Base-by-base conservation (phyloP, 2,329 filamentous ascomycete species). In the Corynespora cassiicola region DNA sequence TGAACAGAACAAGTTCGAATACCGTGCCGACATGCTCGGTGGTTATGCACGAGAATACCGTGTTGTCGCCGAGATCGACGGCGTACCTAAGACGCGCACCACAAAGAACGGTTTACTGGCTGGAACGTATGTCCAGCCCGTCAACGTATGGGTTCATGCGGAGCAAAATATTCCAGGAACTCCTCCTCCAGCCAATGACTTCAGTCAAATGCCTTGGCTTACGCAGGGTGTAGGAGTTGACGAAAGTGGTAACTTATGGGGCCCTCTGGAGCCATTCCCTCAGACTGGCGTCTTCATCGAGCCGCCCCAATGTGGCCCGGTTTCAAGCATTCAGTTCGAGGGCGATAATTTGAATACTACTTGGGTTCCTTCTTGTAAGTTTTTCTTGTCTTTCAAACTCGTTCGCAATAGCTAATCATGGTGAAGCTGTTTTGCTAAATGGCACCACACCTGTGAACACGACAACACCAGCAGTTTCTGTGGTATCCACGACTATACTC, bases 131-230 rank as follows among this genome's bases (percentile, higher is more conserved):
- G 52, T 69, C 12, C 64, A 65, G 28, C 66, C 67, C 6, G 63
- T 70, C 10, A 58, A 58, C 3, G 66, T 68, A 33, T 68, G 62
- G 61, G 65, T 70, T 33, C 66, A 63, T 47, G 64, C 67, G 3
- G 68, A 69, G 37, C 46, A 54, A 6, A 54, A 52, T 6, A 52
- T 47, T 4, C 67, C 67, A 14, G 67, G 67, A 48, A 32, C 50
- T 47, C 7, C 50, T 56, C 24, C 38, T 11, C 34, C 41, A 6
- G 24, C 45, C 7, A 17, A 39, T 18, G 33, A 39, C 29, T 51
- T 42, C 27, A 22, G 8, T 6, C 53, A 61, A 33, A 69, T 69
- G 48, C 45, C 48, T 21, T 51, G 56, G 24, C 54, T 69, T 10
- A 48, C 47, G 3, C 20, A 39, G 4, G 47, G 45, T n/a, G 28